Evolutionary conservation across 2,329 filamentous ascomycete species (phyloP).

Genomic region (Aspergillus tubingensis): DNA sequence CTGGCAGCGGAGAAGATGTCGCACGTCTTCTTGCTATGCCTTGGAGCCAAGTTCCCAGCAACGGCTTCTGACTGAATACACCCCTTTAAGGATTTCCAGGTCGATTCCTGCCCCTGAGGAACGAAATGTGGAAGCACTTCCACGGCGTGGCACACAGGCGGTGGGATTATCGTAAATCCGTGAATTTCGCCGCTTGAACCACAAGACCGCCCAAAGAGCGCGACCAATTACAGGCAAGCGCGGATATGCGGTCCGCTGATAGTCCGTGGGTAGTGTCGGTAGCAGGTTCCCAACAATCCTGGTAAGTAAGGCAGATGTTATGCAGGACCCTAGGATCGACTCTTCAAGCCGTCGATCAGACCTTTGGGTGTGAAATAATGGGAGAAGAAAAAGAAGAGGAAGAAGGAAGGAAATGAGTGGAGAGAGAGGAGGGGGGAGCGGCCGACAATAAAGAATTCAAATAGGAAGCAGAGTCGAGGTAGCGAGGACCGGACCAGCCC

Average conservation of each 20-base stretch:
- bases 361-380: background rate
- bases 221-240: slow-evolving; percentile 4
- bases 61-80: background rate
- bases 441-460: slow-evolving; percentile 12
- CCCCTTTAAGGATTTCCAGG: slow-evolving; percentile 3
- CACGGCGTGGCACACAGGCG: slow-evolving; percentile 13
- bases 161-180: slow-evolving; percentile 18
- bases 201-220: slow-evolving; percentile 4
- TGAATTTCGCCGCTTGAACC: slow-evolving; percentile 16
- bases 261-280: slow-evolving; percentile 1
- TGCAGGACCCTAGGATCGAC: slow-evolving; percentile 1
- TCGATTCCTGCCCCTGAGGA: slow-evolving; percentile 15
- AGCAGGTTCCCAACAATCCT: slow-evolving; percentile 1
- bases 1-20: slow-evolving; percentile 1
- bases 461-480: background rate
- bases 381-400: background rate
- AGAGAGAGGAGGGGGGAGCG: slow-evolving; percentile 8
- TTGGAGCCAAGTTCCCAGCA: background rate
- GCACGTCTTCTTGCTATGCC: background rate
- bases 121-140: slow-evolving; percentile 12
- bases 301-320: background rate
- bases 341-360: background rate
- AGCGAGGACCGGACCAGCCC: slow-evolving; percentile 4
- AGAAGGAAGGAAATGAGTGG: background rate
- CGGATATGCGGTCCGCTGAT: slow-evolving; percentile 3